Percentiles rank a stretch among this genome's conserved stretches.
Evolutionary conservation across 176 grass and related monocot species (phyloP).

Genomic region (Oryza punctata): DNA sequence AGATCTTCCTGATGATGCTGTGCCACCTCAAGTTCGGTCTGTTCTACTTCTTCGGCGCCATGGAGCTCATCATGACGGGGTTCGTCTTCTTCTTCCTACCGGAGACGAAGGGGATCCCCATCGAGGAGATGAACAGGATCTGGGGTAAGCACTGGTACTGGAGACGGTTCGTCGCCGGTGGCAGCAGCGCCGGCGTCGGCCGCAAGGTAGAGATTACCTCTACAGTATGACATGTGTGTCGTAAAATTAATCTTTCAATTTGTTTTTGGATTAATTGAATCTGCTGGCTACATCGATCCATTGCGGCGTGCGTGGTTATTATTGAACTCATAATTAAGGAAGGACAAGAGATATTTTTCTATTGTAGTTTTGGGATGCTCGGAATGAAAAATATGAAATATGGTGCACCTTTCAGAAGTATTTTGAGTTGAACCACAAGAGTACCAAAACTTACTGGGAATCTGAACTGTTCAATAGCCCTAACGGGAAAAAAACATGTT

Average conservation of each 20-base stretch:
- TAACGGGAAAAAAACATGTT: not conserved
- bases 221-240: slow-evolving; percentile 1
- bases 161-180: slow-evolving; percentile 33
- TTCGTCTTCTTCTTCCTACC: slow-evolving; percentile 56
- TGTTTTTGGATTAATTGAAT: not conserved
- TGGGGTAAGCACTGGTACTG: slow-evolving; percentile 48
- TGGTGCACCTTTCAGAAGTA: not conserved
- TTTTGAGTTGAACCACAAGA: no score
- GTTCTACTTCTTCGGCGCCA: slow-evolving; percentile 63
- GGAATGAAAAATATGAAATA: not conserved
- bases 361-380: not conserved
- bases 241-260: no score
- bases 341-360: not conserved
- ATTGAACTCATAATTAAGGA: not conserved
- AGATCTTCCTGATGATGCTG: slow-evolving; percentile 65
- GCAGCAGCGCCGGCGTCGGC: not conserved
- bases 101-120: slow-evolving; percentile 53
- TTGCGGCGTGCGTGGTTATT: not conserved
- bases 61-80: slow-evolving; percentile 44
- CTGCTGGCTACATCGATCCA: not conserved
- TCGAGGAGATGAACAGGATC: slow-evolving; percentile 47
- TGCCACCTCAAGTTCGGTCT: slow-evolving; percentile 69
- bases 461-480: no score
- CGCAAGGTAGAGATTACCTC: not conserved
- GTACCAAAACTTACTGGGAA: no score